Conservation (phyloP, 2,329 filamentous ascomycete genomes). For the Sporothrix brunneoviolacea region DNA sequence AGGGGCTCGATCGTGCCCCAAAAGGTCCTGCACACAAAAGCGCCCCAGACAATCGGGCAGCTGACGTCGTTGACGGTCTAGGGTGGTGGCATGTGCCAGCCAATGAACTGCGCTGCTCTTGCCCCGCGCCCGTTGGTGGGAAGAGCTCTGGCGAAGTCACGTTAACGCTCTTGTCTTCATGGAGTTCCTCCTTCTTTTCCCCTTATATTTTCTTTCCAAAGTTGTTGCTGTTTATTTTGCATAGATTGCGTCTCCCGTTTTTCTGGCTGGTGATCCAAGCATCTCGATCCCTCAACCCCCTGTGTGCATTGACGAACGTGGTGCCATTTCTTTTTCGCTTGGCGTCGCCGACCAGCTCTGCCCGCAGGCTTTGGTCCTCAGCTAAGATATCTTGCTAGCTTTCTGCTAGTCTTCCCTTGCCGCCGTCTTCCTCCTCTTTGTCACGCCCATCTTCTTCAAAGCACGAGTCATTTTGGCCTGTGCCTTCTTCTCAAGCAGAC, state of each 20-base stretch:
- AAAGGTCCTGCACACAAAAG: too few relatives aligned
- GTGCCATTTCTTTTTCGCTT: constrained; percentile 4
- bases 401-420: constrained; percentile 1
- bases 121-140: constrained; percentile 3
- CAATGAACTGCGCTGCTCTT: constrained; percentile 3
- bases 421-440: constrained; percentile 2
- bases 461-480: neutral
- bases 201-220: neutral
- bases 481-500: neutral
- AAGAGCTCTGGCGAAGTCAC: neutral
- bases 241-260: neutral
- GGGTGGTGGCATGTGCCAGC: neutral
- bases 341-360: neutral
- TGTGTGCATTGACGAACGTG: neutral
- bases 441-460: neutral
- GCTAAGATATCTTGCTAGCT: neutral
- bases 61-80: constrained; percentile 3
- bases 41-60: too few relatives aligned
- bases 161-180: neutral
- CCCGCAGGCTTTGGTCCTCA: constrained; percentile 1
- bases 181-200: neutral
- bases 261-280: neutral
- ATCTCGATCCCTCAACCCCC: neutral
- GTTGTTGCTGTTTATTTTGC: neutral
- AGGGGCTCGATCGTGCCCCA: too few relatives aligned